These are phyloP conservation scores for Aspergillus floridensis DNA, from an alignment of 2,329 filamentous ascomycete genomes.

Conservation along the genomic window DNA sequence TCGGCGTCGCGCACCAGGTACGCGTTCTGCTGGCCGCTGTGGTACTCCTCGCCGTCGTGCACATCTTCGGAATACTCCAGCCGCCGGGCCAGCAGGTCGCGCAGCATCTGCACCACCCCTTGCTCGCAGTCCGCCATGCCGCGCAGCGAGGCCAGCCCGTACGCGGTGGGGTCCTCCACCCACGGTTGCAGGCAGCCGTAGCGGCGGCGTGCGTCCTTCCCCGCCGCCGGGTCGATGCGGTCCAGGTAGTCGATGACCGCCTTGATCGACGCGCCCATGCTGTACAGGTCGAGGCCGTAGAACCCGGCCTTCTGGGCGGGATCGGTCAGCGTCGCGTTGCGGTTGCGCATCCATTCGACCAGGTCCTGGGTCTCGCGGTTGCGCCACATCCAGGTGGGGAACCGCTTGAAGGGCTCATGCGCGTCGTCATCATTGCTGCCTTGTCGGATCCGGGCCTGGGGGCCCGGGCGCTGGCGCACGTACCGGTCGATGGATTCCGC, in stretches of 20 bases:
- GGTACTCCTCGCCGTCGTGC: conserved; percentile 48
- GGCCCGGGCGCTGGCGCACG: conserved; percentile 46
- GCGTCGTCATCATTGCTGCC: conserved; percentile 18
- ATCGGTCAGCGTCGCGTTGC: conserved; percentile 37
- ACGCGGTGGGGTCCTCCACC: conserved; percentile 50
- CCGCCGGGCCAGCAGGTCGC: conserved; percentile 43
- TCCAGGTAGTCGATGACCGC: conserved; percentile 52
- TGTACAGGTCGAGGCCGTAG: conserved; percentile 55
- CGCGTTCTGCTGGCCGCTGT: conserved; percentile 53
- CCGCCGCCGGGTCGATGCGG: conserved; percentile 44
- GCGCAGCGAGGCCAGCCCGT: conserved; percentile 45
- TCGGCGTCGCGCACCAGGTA: conserved; percentile 51
- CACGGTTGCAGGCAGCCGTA: conserved; percentile 51
- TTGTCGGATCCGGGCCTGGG: conserved; percentile 29
- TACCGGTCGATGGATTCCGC: conserved; percentile 52
- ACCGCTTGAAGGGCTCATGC: conserved; percentile 48
- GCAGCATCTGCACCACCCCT: conserved; percentile 47
- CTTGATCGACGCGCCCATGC: conserved; percentile 47
- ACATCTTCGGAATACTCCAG: conserved; percentile 39
- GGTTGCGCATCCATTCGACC: conserved; percentile 51
- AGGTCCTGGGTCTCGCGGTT: conserved; percentile 53
- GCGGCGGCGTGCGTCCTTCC: conserved; percentile 43
- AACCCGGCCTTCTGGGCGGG: conserved; percentile 39
- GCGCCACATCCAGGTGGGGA: conserved; percentile 58
- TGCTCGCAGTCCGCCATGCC: conserved; percentile 49